A percentile compares a stretch with the other conserved stretches of the same genome.
Evolutionary conservation across 1,284 basidiomycete species (phyloP).

Genomic region (Cutaneotrichosporon cutaneum): DNA sequence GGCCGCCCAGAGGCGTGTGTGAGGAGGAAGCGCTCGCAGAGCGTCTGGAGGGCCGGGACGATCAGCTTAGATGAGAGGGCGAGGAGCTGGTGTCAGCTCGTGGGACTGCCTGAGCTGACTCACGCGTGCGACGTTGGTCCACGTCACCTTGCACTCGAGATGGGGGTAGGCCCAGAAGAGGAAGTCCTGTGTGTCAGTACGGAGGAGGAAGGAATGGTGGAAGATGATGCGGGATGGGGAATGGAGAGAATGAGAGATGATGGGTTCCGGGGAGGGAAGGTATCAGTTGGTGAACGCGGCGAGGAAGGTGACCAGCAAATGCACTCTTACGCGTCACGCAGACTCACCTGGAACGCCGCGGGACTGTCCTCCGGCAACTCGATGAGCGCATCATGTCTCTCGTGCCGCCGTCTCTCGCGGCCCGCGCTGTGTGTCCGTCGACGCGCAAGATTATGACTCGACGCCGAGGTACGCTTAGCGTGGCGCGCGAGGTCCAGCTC

Average conservation of each 20-base stretch:
- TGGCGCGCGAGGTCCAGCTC: neutral
- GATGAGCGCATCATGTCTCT: conserved; percentile 36
- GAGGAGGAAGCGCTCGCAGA: conserved; percentile 80
- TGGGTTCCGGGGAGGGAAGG: neutral
- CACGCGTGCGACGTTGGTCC: conserved; percentile 82
- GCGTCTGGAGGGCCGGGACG: conserved; percentile 71
- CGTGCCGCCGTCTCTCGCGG: conserved; percentile 8
- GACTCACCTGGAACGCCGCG: conserved; percentile 40
- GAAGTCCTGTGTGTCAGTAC: conserved; percentile 35
- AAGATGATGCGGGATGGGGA: no score
- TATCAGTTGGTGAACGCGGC: neutral
- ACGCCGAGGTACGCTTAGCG: conserved; percentile 4
- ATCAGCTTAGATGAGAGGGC: conserved; percentile 54
- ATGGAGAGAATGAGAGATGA: neutral
- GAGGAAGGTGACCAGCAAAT: neutral
- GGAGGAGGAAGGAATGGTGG: neutral
- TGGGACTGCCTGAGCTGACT: conserved; percentile 19
- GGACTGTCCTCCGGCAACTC: conserved; percentile 46
- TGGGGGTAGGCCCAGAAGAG: conserved; percentile 52
- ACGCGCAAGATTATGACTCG: conserved; percentile 5
- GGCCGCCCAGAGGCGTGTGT: conserved; percentile 87
- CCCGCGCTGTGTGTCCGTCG: conserved; percentile 8
- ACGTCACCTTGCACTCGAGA: conserved; percentile 83
- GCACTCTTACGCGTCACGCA: neutral
- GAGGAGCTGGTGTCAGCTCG: conserved; percentile 30